phyloP scores from a whole-genome alignment of 2,329 filamentous ascomycete genomes.

The Penicillium psychrosexuale region DNA sequence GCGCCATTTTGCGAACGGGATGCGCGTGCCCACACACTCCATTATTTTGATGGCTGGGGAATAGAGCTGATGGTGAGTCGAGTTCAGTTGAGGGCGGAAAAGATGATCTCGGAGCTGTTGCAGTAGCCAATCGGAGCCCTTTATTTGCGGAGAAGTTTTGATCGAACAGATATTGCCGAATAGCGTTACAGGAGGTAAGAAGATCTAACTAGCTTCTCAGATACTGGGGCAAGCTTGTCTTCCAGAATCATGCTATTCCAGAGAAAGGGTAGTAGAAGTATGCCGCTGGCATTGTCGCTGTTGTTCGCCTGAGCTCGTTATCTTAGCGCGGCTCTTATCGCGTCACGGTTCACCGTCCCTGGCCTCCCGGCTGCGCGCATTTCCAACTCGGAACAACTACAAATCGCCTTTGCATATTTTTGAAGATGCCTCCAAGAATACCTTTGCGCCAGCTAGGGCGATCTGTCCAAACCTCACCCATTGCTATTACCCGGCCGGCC shows the following conservation, averaged over 20 bases:
- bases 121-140: slow-evolving; percentile 15
- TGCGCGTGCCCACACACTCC: slow-evolving; percentile 24
- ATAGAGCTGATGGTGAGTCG: not conserved
- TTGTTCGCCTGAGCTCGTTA: slow-evolving; percentile 6
- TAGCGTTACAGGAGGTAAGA: not conserved
- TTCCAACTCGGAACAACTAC: slow-evolving; percentile 2
- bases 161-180: not conserved
- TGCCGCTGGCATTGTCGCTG: not conserved
- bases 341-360: slow-evolving; percentile 2
- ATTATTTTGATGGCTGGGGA: slow-evolving; percentile 16
- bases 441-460: slow-evolving; percentile 26
- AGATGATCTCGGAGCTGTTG: slow-evolving; percentile 7
- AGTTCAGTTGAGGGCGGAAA: slow-evolving; percentile 1
- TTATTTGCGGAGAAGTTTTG: slow-evolving; percentile 16
- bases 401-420: not conserved
- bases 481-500: slow-evolving; percentile 6
- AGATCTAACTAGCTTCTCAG: not conserved
- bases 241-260: not conserved
- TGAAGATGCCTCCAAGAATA: slow-evolving; percentile 25
- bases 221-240: not conserved
- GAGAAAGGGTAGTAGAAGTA: not conserved
- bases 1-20: slow-evolving; percentile 36
- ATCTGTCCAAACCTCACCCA: slow-evolving; percentile 6
- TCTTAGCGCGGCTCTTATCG: slow-evolving; percentile 21
- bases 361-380: slow-evolving; percentile 1